Evolutionary conservation across 2,329 filamentous ascomycete genomes (phyloP).

Genomic region (Aaosphaeria pasadenensis): DNA sequence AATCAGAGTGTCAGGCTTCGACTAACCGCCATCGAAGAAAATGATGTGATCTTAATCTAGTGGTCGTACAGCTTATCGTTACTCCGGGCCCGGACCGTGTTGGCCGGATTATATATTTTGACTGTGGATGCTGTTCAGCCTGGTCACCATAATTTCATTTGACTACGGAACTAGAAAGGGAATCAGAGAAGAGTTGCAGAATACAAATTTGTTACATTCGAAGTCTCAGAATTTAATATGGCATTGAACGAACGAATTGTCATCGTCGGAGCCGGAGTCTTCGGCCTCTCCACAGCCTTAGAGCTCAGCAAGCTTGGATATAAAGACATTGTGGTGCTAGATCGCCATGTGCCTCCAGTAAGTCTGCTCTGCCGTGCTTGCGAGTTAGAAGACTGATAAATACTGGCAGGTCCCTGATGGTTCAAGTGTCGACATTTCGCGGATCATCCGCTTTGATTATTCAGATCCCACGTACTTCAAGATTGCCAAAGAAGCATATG

Average conservation of each 20-base stretch:
- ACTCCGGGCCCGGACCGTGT: too few relatives aligned
- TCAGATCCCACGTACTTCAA: neutral
- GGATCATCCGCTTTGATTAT: neutral
- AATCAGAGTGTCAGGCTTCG: too few relatives aligned
- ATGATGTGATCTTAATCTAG: too few relatives aligned
- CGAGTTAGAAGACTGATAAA: neutral
- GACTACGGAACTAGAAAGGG: too few relatives aligned
- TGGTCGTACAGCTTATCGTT: too few relatives aligned
- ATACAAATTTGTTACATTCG: too few relatives aligned
- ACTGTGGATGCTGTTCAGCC: too few relatives aligned
- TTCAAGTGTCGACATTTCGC: neutral
- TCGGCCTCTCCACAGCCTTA: neutral
- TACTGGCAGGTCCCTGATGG: neutral
- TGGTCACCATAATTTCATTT: too few relatives aligned
- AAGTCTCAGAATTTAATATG: neutral
- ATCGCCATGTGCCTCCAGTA: neutral
- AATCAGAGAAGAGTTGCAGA: too few relatives aligned
- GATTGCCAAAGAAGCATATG: neutral
- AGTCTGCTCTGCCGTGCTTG: conserved; percentile 29
- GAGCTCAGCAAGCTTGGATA: neutral
- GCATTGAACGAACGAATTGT: neutral
- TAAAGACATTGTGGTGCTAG: neutral
- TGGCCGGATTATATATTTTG: too few relatives aligned
- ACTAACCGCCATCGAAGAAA: too few relatives aligned
- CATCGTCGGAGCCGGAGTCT: neutral